Evolutionary conservation across 2,329 filamentous ascomycete species (phyloP).

Genomic region (Exophiala sideris): DNA sequence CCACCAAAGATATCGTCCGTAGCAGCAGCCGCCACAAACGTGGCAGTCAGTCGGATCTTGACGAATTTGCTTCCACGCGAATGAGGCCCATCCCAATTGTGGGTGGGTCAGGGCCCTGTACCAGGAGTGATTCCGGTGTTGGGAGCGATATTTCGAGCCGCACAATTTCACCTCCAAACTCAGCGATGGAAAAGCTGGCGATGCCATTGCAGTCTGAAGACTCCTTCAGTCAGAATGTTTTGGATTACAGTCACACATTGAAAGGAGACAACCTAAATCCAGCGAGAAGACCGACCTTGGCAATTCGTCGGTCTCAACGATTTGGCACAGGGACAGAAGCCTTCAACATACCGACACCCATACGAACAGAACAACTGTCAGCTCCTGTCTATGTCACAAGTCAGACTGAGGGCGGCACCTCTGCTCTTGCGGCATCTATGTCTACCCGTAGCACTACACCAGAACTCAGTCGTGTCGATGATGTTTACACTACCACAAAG

Average conservation of each 20-base stretch:
- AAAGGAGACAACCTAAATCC: background rate
- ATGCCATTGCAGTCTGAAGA: slow-evolving; percentile 26
- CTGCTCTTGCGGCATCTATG: slow-evolving; percentile 16
- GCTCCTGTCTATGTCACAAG: slow-evolving; percentile 21
- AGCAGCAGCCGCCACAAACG: slow-evolving; percentile 32
- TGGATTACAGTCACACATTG: slow-evolving; percentile 27
- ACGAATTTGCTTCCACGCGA: slow-evolving; percentile 47
- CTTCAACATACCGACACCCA: slow-evolving; percentile 25
- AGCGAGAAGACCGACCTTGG: slow-evolving; percentile 15
- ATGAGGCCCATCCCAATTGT: slow-evolving; percentile 50
- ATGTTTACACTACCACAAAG: slow-evolving; percentile 9
- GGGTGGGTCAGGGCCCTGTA: slow-evolving; percentile 38
- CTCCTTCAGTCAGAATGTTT: slow-evolving; percentile 32
- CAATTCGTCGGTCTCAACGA: slow-evolving; percentile 26
- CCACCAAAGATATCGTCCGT: slow-evolving; percentile 38
- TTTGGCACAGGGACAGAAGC: slow-evolving; percentile 19
- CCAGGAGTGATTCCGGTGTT: slow-evolving; percentile 36
- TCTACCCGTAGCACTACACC: slow-evolving; percentile 18
- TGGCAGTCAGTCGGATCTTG: slow-evolving; percentile 41
- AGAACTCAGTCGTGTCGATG: slow-evolving; percentile 16
- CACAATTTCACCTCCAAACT: slow-evolving; percentile 33
- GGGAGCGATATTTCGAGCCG: slow-evolving; percentile 41
- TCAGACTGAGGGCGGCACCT: slow-evolving; percentile 24
- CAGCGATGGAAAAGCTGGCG: slow-evolving; percentile 25
- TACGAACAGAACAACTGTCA: slow-evolving; percentile 21